These are phyloP conservation scores for Dactylellina drechsleri DNA, from an alignment of 2,329 filamentous ascomycete species.

Conservation along the genomic window DNA sequence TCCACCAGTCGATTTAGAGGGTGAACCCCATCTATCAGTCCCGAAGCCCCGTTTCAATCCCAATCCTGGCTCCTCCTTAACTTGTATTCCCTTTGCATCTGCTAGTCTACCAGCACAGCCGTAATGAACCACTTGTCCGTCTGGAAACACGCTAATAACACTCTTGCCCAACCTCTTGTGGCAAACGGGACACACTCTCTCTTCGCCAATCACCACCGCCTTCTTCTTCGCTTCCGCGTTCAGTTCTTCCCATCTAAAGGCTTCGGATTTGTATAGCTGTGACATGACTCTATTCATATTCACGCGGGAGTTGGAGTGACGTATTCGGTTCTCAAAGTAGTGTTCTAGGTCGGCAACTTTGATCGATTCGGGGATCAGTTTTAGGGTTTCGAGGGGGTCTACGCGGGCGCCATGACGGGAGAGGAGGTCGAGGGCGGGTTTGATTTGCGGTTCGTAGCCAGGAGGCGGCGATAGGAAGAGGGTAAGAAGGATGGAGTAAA, in stretches of 20 bases:
- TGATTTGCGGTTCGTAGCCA: conserved; percentile 70
- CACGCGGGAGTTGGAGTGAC: conserved; percentile 81
- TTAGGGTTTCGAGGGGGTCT: conserved; percentile 84
- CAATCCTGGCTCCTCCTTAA: conserved; percentile 35
- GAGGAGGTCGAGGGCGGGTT: conserved; percentile 85
- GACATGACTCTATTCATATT: conserved; percentile 83
- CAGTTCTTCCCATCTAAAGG: conserved; percentile 78
- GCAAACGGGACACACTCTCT: conserved; percentile 89
- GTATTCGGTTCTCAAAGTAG: conserved; percentile 91
- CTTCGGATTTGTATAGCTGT: conserved; percentile 79
- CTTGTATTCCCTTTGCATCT: conserved; percentile 40
- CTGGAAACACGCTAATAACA: conserved; percentile 87
- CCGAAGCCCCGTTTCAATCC: conserved; percentile 42
- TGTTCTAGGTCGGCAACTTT: conserved; percentile 82
- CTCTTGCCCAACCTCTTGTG: conserved; percentile 91
- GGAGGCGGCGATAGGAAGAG: conserved; percentile 85
- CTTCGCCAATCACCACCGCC: conserved; percentile 84
- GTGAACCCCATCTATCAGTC: conserved; percentile 36
- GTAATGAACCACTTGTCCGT: conserved; percentile 75
- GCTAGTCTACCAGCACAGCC: conserved; percentile 69
- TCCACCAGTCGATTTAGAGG: conserved; percentile 10
- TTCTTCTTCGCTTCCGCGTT: conserved; percentile 74
- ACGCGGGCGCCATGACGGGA: conserved; percentile 91
- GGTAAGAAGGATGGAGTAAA: conserved; percentile 89
- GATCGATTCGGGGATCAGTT: conserved; percentile 82